Base-by-base conservation (phyloP, 495 filamentous ascomycete genomes). In the Pyronema omphalodes region DNA sequence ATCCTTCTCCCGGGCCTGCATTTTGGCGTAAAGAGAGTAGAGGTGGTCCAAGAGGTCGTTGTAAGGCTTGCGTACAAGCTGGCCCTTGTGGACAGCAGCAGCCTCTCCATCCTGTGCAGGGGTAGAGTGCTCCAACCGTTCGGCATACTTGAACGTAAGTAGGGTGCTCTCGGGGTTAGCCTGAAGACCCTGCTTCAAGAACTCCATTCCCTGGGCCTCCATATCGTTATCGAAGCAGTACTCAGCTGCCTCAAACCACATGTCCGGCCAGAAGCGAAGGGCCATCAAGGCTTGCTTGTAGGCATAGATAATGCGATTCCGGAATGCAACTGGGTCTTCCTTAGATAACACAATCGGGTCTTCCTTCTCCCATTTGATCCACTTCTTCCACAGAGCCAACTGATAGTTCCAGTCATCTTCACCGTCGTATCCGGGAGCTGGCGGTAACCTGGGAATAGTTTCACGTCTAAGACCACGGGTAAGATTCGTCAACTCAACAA, bases 271-370 rank as follows among this genome's bases (percentile, higher is more conserved):
- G 64, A 94, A 98, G 52, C 86, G 76, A 56, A 98, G 69, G 7
- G 88, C 82, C 87, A 95, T 95, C 37, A 91, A 71, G 33, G 91
- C 84, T 66, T 94, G 89, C 69, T 88, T 89, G 71, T 93, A 96
- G 55, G 84, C 82, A 67, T 88, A 91, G 19, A 94, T 62, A 53
- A 95, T 75, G 18, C 91, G 82, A 53, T 76, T 71, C 56, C 80
- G 81, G 69, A 82, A 93, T 0, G 78, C 73, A 35, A 74, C 70
- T 6, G 71, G 66, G 58, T 95, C 87, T 14, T 95, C 86, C 29
- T 78, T 79, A 64, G 76, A 83, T 11, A 96, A 65, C 52, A 93
- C 82, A 33, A 98, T 70, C 0, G 85, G 86, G 66, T 98, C 91
- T 7, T 80, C 80, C 60, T 91, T 93, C 70, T 98, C 91, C 87